Base-by-base conservation (phyloP, 352 stramenopile genomes). In the Phytophthora boehmeriae region DNA sequence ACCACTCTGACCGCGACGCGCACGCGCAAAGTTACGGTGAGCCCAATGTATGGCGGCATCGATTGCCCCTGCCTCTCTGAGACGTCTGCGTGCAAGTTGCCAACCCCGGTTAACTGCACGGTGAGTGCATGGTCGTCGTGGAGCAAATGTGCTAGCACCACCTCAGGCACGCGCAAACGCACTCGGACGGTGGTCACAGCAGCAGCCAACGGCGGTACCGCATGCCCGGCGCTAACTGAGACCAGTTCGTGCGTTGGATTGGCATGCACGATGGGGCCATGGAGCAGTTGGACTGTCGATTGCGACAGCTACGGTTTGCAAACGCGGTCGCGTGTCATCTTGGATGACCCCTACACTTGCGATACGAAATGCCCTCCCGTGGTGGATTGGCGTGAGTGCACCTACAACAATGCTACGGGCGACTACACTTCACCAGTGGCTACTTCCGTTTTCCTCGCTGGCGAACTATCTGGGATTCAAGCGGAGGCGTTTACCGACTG, bases 231-330 rank as follows among this genome's bases (percentile, higher is more conserved):
- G 0, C 48, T 90, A 0, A 68, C 56, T 1, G 64, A 88, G 14
- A 65, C 61, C 0, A 49, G 52, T 3, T 76, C 63, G 4, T 92
- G 83, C 34, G 23, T 41, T 2, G 71, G 66, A 8, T 64, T 86
- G 34, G 46, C 85, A 32, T 93, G 83, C 43, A 71, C 59, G 0
- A 71, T 93, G 32, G 67, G 67, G 8, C 20, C 61, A 2, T 93
- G 77, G 77, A 67, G 58, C 2, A 52, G 22, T 22, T 92, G 80
- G 80, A 86, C 75, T 5, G 66, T 66, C 5, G 88, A 80, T 38
- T 74, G 80, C 23, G 63, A 77, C 17, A 59, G 65, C 46, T 80
- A 62, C 10, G 75, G 75, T 10, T 34, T 65, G 35, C 75, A 83
- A 61, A 87, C 73, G 0, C 59, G 68, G 0, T 73, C 66, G 13